Base-by-base conservation (phyloP, 768 basidiomycete species). In the Kwoniella pini region DNA sequence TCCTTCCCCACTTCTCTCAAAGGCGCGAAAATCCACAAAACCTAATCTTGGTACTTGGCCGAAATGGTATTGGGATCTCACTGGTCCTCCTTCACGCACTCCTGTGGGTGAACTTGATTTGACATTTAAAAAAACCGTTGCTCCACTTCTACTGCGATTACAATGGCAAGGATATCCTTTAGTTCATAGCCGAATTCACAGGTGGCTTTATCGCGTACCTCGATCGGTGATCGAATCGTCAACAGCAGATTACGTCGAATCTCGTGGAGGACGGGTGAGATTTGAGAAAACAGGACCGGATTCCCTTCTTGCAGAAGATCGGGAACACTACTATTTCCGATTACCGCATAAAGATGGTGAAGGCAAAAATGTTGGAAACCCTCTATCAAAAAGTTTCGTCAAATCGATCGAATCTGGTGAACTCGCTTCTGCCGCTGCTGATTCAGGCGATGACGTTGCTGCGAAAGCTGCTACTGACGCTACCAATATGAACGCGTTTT, bases 311-410 rank as follows among this genome's bases (percentile, higher is more conserved):
- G 79, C 82, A 15, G 62, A 60, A 42, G 84, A 87, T 54, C 78
- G 81, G 45, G 50, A 70, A 12, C 80, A 82, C 17, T 57, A 81
- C 1, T 99, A 92, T 79, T 90, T 90, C 82, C 93, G 96, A 78
- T 82, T 99, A 0, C 96, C 96, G 0, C 96, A 99, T 79, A 92
- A 93, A 76, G 92, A 95, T 65, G 95, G 95, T 1, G 93, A 95
- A 63, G 84, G 84, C 55, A 90, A 90, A 19, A 97, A 97, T 72
- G 95, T 99, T n/a, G 95, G 93, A 2, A 91, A 83, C 65, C 93
- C 94, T 4, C 83, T 98, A 3, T 83, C 86, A 38, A 96, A 97
- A 79, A 85, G 85, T 4, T 98, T 97, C 76, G 83, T 96, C 78
- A 88, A 89, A 74, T 89, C 85, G 65, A 88, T 90, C 30, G 87